These are phyloP conservation scores for Teunomyces cretensis DNA, from an alignment of 805 yeast species.

Conservation along the genomic window DNA sequence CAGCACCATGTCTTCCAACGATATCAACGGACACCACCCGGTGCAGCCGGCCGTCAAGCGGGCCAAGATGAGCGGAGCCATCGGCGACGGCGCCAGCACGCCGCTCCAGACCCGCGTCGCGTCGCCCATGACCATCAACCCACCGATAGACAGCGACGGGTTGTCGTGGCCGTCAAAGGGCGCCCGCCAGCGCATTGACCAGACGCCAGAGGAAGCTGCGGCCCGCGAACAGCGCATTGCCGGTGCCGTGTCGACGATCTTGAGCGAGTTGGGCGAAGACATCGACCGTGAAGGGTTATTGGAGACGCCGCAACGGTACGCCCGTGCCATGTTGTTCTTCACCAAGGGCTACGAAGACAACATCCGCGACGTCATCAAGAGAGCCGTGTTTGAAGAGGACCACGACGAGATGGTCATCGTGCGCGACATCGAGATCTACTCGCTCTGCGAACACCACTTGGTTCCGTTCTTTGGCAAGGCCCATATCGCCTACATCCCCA, in stretches of 20 bases:
- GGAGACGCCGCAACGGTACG: conserved; percentile 95
- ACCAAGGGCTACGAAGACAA: conserved; percentile 97
- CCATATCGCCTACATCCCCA: conserved; percentile 97
- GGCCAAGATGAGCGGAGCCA: conserved; percentile 6
- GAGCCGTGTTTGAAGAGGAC: conserved; percentile 96
- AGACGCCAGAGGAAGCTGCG: conserved; percentile 59
- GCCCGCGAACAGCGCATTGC: conserved; percentile 78
- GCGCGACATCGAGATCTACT: conserved; percentile 86
- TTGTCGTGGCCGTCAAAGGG: conserved; percentile 93
- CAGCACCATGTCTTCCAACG: neutral
- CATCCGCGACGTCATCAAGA: conserved; percentile 84
- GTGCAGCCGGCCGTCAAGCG: conserved; percentile 2
- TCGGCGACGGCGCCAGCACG: neutral
- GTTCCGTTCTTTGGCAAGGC: conserved; percentile 98
- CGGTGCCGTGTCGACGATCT: conserved; percentile 73
- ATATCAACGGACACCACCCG: conserved; percentile 1
- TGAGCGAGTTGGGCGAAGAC: conserved; percentile 90
- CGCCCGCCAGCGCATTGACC: conserved; percentile 73
- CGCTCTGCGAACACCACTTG: conserved; percentile 95
- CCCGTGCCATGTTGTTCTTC: conserved; percentile 92
- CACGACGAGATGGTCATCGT: conserved; percentile 99
- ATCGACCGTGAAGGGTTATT: conserved; percentile 81
- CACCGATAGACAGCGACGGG: conserved; percentile 88
- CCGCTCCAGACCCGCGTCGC: conserved; percentile 77
- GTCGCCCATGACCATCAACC: conserved; percentile 76